Evolutionary conservation across 2,329 filamentous ascomycete species (phyloP).

Genomic region (Pestalotiopsis sp.): DNA sequence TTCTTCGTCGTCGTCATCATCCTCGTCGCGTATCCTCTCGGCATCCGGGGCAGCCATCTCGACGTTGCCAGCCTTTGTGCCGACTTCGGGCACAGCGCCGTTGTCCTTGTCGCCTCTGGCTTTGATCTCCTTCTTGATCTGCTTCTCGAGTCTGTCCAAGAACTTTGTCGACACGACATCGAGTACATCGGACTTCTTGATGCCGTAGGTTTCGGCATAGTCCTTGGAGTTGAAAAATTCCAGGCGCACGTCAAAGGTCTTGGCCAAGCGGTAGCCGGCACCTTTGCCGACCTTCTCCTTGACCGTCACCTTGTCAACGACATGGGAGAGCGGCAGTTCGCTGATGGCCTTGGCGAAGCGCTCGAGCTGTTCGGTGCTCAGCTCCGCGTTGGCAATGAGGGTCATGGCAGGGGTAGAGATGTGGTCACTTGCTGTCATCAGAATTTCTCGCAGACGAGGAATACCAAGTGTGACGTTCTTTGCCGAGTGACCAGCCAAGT

Average conservation of each 20-base stretch:
- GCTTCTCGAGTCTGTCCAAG: constrained; percentile 69
- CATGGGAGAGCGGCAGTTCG: constrained; percentile 78
- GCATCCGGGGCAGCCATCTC: constrained; percentile 48
- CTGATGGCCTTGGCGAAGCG: constrained; percentile 92
- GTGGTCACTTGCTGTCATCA: constrained; percentile 91
- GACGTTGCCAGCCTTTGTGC: constrained; percentile 53
- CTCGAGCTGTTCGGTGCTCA: constrained; percentile 69
- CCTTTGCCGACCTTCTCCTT: constrained; percentile 79
- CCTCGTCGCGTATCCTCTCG: constrained; percentile 40
- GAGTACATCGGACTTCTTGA: constrained; percentile 76
- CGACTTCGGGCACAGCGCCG: constrained; percentile 76
- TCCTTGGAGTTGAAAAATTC: constrained; percentile 84
- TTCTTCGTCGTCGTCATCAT: constrained; percentile 69
- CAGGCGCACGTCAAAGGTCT: constrained; percentile 81
- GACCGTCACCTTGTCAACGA: constrained; percentile 80
- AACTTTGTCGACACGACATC: constrained; percentile 80
- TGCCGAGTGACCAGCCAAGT: constrained; percentile 95
- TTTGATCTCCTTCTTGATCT: constrained; percentile 79
- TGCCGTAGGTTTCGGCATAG: constrained; percentile 84
- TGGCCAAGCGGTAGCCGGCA: constrained; percentile 69
- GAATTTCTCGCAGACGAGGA: constrained; percentile 91
- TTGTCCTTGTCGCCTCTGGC: constrained; percentile 70
- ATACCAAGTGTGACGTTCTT: constrained; percentile 99
- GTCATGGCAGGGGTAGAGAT: constrained; percentile 94
- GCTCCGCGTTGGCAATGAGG: constrained; percentile 72